phyloP scores from a whole-genome alignment of 139 green algal genomes.

The Tetraselmis chui region DNA sequence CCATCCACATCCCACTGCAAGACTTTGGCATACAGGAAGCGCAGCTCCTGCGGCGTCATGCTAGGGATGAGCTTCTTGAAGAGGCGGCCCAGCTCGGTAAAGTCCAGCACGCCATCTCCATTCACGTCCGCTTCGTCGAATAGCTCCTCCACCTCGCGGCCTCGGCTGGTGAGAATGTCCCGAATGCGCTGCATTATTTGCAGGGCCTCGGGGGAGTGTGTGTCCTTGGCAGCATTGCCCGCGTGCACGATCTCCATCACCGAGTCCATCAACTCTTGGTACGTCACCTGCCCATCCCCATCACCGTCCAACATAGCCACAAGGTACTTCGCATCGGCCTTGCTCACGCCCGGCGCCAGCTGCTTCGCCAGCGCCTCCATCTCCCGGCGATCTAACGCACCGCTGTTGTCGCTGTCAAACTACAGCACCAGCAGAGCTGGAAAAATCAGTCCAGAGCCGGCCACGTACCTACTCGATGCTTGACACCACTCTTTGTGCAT shows the following conservation, averaged over 20 bases:
- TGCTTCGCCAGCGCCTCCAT: background rate
- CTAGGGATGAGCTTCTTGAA: background rate
- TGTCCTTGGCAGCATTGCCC: background rate
- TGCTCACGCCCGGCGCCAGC: background rate
- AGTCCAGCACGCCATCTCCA: background rate
- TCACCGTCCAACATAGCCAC: conserved; percentile 1
- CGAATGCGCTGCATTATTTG: background rate
- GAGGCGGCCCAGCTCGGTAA: background rate
- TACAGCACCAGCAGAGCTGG: too few relatives aligned
- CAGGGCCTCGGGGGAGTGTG: background rate
- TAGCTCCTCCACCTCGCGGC: background rate
- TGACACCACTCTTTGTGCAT: too few relatives aligned
- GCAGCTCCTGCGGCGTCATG: background rate
- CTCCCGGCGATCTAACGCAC: background rate
- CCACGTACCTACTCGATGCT: too few relatives aligned
- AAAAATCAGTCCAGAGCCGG: too few relatives aligned
- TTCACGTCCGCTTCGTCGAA: background rate
- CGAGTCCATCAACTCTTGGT: background rate
- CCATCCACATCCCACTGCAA: background rate
- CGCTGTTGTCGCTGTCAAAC: conserved; percentile 2
- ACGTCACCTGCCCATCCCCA: conserved; percentile 2
- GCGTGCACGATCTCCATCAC: background rate
- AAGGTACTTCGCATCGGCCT: background rate
- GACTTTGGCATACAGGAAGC: background rate
- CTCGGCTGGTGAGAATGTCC: background rate